phyloP scores from a whole-genome alignment of 2,329 filamentous ascomycete genomes.

The Penicillium hesseltinei region DNA sequence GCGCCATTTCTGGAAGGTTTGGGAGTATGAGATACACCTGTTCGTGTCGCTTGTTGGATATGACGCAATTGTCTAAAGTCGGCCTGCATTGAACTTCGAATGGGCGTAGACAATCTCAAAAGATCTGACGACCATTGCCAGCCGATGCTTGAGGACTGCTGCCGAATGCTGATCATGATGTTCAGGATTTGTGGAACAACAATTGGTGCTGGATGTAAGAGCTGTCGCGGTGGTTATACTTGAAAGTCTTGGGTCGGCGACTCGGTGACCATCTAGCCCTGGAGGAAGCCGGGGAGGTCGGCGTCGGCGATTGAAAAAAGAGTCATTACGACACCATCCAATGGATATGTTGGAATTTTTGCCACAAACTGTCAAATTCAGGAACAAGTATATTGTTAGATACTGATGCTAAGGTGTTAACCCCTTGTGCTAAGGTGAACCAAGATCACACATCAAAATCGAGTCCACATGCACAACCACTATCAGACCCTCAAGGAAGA shows the following conservation, averaged over 20 bases:
- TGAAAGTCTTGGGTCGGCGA: constrained; percentile 2
- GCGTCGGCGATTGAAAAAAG: neutral
- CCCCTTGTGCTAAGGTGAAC: too few relatives aligned
- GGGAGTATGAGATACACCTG: neutral
- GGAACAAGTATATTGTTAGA: neutral
- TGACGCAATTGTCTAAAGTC: neutral
- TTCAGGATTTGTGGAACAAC: neutral
- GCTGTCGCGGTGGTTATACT: neutral
- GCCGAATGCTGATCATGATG: neutral
- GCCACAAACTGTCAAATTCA: neutral
- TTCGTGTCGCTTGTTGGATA: neutral
- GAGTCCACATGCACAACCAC: neutral
- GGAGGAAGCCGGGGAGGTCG: too few relatives aligned
- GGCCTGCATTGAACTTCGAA: neutral
- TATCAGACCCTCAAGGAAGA: neutral
- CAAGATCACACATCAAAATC: neutral
- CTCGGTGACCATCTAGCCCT: neutral
- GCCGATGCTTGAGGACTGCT: neutral
- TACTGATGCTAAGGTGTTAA: neutral
- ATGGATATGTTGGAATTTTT: neutral
- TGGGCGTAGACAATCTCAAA: neutral
- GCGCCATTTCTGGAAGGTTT: neutral
- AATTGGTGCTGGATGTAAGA: neutral
- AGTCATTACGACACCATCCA: neutral
- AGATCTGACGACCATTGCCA: neutral